phyloP scores from a whole-genome alignment of 2,329 filamentous ascomycete genomes.

The Aphanocladium album region DNA sequence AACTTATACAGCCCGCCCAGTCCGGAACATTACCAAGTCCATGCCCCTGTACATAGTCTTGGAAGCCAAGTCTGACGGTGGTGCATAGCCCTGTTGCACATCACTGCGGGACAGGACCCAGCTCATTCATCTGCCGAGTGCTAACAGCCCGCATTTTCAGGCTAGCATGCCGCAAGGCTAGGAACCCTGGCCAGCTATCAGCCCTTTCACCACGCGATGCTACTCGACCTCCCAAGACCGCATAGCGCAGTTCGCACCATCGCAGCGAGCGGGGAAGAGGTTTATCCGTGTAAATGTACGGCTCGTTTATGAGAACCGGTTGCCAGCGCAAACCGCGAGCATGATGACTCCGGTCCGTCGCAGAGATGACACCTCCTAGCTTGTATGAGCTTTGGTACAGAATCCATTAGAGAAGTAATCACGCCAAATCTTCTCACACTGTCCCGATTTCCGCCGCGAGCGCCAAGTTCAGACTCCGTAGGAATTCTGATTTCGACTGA shows the following conservation, averaged over 20 bases:
- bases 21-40: too few relatives aligned
- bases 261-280: background rate
- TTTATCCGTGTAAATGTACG: background rate
- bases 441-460: background rate
- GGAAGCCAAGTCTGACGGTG: background rate
- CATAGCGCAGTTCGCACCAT: background rate
- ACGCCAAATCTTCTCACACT: background rate
- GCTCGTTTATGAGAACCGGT: background rate
- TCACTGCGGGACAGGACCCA: background rate
- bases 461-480: background rate
- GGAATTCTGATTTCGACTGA: background rate
- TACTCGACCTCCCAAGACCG: background rate
- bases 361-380: background rate
- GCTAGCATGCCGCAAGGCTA: background rate
- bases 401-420: too few relatives aligned
- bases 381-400: background rate
- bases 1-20: background rate
- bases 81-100: background rate
- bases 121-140: background rate
- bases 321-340: background rate
- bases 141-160: background rate
- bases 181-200: background rate
- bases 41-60: background rate
- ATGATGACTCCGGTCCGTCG: background rate
- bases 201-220: background rate